Evolutionary conservation across 2,329 filamentous ascomycete genomes (phyloP), one percentile per base, ranked within the genome.

Genomic region (Cercospora sp.): DNA sequence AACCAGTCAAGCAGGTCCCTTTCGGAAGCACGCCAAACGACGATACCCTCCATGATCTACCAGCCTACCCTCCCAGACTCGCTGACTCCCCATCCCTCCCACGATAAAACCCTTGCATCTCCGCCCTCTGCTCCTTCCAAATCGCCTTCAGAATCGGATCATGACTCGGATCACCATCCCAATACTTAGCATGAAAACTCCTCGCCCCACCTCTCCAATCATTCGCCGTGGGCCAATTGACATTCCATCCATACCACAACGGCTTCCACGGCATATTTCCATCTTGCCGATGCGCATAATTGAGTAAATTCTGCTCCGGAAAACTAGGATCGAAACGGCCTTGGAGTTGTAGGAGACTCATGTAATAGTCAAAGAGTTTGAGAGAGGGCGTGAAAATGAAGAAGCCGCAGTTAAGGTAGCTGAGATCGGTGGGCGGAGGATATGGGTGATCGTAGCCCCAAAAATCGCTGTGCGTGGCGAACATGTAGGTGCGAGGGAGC

Each of bases 241-340:
- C 78, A 65, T 80, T 80, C 79, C 79, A 81, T 1, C 75, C 75
- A 66, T 79, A 76, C 71, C 77, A 77, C 23, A 81, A 65, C 61
- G 75, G 76, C 65, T 74, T 75, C 79, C 79, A 81, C 1, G 80
- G 80, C 80, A 82, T 81, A 18, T 78, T 78, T 0, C 80, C 79
- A 1, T 78, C 77, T 10, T 72, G 68, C 2, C 78, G 71, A 67
- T 81, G 79, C 33, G 79, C 80, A 60, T 81, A 79, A 58, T 81
- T 81, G 55, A 81, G 67, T 61, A 82, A 64, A 67, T 78, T 78
- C 74, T 82, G 79, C 71, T 81, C 80, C 20, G 76, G 77, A 28
- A 78, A 76, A 1, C 68, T 63, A 1, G 77, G 73, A 13, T 77
- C 72, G 68, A 81, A 80, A 7, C 76, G 74, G n/a, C 75, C 77